Evolutionary conservation across 371 early-diverging fungal genomes (phyloP).

Genomic region (Rhizopus stolonifer): DNA sequence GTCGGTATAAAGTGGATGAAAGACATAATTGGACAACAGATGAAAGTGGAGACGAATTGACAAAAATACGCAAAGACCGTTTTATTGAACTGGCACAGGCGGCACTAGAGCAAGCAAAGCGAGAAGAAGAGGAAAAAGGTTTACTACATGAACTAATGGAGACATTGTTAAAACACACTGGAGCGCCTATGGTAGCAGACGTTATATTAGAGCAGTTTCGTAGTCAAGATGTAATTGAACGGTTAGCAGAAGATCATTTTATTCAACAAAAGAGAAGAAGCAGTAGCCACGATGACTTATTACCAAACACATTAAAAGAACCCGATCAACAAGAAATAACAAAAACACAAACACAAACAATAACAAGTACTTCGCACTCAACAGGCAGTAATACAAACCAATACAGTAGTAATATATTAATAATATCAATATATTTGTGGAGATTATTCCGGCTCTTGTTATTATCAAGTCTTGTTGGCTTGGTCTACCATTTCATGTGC

Average conservation of each 20-base stretch:
- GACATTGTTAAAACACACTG: conserved; percentile 27
- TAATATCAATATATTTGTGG: conserved; percentile 32
- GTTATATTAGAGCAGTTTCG: conserved; percentile 33
- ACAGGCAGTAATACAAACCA: too few relatives aligned
- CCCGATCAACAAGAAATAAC: conserved; percentile 9
- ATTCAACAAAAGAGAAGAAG: conserved; percentile 17
- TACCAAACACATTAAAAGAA: conserved; percentile 9
- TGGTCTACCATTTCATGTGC: conserved; percentile 34
- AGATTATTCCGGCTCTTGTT: conserved; percentile 26
- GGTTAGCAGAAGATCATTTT: conserved; percentile 29
- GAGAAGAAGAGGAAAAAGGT: conserved; percentile 40
- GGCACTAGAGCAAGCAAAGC: conserved; percentile 34
- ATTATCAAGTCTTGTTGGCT: conserved; percentile 30
- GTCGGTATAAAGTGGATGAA: too few relatives aligned
- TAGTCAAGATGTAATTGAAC: conserved; percentile 42
- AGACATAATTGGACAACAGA: conserved; percentile 14
- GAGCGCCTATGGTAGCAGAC: conserved; percentile 30
- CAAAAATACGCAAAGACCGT: conserved; percentile 17
- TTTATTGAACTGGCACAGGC: conserved; percentile 39
- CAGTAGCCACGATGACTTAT: conserved; percentile 1
- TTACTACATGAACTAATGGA: conserved; percentile 36
- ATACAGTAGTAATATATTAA: too few relatives aligned
- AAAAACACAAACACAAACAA: too few relatives aligned
- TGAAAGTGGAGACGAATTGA: conserved; percentile 20
- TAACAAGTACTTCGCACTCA: too few relatives aligned